Evolutionary conservation across 1,284 basidiomycete genomes (phyloP), one percentile per base, ranked within the genome.

Genomic region (Leccinum fallax): DNA sequence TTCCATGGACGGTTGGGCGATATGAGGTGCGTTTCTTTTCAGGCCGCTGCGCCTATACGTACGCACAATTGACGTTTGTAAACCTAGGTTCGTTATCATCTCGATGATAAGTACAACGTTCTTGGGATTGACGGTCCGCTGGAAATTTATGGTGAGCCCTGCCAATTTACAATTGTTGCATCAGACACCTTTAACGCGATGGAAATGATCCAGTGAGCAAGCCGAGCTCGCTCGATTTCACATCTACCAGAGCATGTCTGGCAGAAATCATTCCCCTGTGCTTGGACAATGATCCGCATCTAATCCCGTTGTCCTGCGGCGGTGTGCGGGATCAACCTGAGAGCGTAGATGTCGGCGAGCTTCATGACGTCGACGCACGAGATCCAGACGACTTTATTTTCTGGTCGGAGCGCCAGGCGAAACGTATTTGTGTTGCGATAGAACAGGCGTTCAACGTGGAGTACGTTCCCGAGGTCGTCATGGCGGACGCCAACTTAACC

Each of bases 71-170:
- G 38, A 69, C 55, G 11, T 30, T 34, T 53, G 21, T 43, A 36
- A 54, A 59, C 30, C 43, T 52, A 90, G 89, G 79, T 90, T 63
- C 87, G 91, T 3, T 93, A 93, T 71, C 94, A 97, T 74, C 94
- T 96, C 69, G 92, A 94, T 74, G 93, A 94, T 54, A 98, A 97
- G 76, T 94, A 99, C 78, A 97, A 96, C 73, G 97, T 99, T 61
- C 92, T 99, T 84, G 87, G 88, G 59, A 76, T 90, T 55, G 87
- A 91, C 59, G 88, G 88, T 2, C 93, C 94, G 1, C 79, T 98
- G 62, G 94, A 97, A 74, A 89, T 99, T 46, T 94, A 88, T 68
- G 90, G 94, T 93, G 68, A 65, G 90, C 77, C 40, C 21, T 30
- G 16, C 13, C 26, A 4, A 7, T 34, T n/a, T 7, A 46, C 48